Evolutionary conservation across 257 asterid genomes (phyloP), one percentile per base, ranked within the genome.

Genomic region (Solanum neorickii): DNA sequence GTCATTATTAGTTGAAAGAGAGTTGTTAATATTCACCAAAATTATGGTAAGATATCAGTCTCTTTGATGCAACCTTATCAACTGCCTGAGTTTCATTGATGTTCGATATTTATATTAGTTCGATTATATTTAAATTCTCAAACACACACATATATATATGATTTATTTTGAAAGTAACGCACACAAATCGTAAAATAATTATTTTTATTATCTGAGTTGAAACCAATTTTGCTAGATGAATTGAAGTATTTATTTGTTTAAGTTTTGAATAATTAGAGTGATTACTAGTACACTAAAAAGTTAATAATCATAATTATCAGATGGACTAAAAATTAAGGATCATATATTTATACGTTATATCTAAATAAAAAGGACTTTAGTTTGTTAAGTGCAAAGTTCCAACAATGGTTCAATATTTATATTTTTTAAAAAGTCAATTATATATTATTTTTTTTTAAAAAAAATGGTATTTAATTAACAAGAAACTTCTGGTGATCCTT

Each of bases 11-110:
- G 83, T n/a, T 76, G 60, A 31, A 76, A 76, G 60, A 13, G 37
- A 23, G 39, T 27, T 78, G 84, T 78, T 78, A 21, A 46, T 20
- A 56, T 14, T 77, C 65, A 78, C 37, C 84, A 25, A 78, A 44
- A 78, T 78, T 44, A 16, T 44, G 84, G 25, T 78, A 25, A 46
- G 41, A 46, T 78, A 25, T 78, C 84, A 47, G 39, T 78, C 27
- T 78, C 84, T 78, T 2, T 84, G 87, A 84, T 65, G 78, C 23
- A 60, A 37, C 18, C 87, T 44, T 39, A 65, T 84, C 75, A 59
- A 25, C 86, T 60, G 16, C 9, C 41, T 62, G 15, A 62, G 70
- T 62, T 10, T 23, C 3, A 9, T 59, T 0, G n/a, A 52, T 18
- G 0, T 56, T 3, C 1, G 65, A 56, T 56, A 56, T 20, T 56